Percentiles rank a stretch among this genome's conserved stretches.
These are phyloP conservation scores for Solanum appendiculatum DNA, from an alignment of 257 asterid genomes.

Conservation along the genomic window DNA sequence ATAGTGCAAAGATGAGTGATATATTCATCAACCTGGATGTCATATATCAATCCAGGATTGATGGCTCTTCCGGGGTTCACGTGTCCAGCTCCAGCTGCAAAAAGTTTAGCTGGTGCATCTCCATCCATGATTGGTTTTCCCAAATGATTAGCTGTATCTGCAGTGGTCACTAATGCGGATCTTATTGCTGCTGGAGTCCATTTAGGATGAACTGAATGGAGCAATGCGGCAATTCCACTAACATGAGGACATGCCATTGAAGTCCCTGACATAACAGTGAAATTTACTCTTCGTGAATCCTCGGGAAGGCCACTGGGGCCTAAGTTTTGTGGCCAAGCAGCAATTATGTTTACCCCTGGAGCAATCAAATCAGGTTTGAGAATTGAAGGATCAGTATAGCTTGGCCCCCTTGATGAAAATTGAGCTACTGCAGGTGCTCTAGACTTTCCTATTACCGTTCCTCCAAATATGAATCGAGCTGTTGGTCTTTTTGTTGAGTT, in stretches of 20 bases:
- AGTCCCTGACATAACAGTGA: conserved; percentile 90
- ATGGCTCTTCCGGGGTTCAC: conserved; percentile 71
- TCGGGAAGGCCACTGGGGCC: conserved; percentile 86
- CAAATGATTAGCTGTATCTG: conserved; percentile 42
- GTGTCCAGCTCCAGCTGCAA: conserved; percentile 84
- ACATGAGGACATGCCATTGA: conserved; percentile 97
- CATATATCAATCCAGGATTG: conserved; percentile 71
- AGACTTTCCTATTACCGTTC: conserved; percentile 46
- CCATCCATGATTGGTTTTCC: conserved; percentile 81
- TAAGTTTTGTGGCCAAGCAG: conserved; percentile 90
- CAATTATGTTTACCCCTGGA: conserved; percentile 87
- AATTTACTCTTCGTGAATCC: conserved; percentile 81
- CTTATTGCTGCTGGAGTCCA: conserved; percentile 79
- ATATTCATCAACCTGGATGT: conserved; percentile 51
- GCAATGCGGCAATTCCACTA: conserved; percentile 69
- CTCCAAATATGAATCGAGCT: conserved; percentile 67
- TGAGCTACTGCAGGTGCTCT: conserved; percentile 88
- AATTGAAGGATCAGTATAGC: conserved; percentile 68
- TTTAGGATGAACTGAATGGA: conserved; percentile 62
- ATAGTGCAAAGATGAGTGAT: conserved; percentile 62
- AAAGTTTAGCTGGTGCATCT: conserved; percentile 48
- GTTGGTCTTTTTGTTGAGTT: conserved; percentile 46
- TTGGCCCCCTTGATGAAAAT: conserved; percentile 87
- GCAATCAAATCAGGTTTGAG: conserved; percentile 89
- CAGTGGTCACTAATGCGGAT: conserved; percentile 89